Percentiles rank a stretch among this genome's conserved stretches.
These are phyloP conservation scores for Ganoderma lingzhi DNA, from an alignment of 1,284 basidiomycete genomes.

Conservation along the genomic window DNA sequence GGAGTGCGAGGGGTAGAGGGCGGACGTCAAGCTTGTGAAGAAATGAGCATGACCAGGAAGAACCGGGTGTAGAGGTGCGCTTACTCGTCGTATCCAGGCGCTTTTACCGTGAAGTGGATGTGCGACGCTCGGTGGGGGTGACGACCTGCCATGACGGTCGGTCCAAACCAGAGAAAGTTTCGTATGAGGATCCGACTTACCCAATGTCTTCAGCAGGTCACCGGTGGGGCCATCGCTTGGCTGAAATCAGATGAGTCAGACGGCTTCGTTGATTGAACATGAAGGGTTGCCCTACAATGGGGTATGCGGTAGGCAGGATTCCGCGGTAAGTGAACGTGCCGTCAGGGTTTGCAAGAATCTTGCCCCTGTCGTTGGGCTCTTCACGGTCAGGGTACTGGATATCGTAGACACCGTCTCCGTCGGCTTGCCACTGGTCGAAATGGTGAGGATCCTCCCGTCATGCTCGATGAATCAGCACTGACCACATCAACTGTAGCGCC, in stretches of 20 bases:
- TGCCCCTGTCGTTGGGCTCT: slow-evolving; percentile 48
- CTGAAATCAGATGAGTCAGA: slow-evolving; percentile 28
- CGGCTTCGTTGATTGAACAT: background rate
- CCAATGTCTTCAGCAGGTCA: slow-evolving; percentile 44
- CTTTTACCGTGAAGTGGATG: slow-evolving; percentile 47
- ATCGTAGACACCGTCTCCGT: slow-evolving; percentile 51
- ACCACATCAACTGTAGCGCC: slow-evolving; percentile 49
- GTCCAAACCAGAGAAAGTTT: background rate
- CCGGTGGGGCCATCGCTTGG: slow-evolving; percentile 49
- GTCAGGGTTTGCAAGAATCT: slow-evolving; percentile 44
- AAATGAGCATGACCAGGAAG: background rate
- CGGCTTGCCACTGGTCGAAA: slow-evolving; percentile 48
- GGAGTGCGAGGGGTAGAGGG: slow-evolving; percentile 49
- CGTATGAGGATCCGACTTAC: slow-evolving; percentile 20
- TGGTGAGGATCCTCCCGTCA: background rate
- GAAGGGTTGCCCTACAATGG: slow-evolving; percentile 39
- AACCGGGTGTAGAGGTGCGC: background rate
- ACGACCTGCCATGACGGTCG: slow-evolving; percentile 35
- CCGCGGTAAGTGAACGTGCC: slow-evolving; percentile 49
- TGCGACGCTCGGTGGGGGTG: slow-evolving; percentile 52
- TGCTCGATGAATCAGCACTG: slow-evolving; percentile 14
- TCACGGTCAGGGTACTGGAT: slow-evolving; percentile 47
- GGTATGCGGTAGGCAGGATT: slow-evolving; percentile 47
- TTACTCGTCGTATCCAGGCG: slow-evolving; percentile 49
- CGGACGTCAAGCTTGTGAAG: slow-evolving; percentile 44